Conservation (phyloP, 1,284 basidiomycete genomes). For the Sanghuangporus baumii region DNA sequence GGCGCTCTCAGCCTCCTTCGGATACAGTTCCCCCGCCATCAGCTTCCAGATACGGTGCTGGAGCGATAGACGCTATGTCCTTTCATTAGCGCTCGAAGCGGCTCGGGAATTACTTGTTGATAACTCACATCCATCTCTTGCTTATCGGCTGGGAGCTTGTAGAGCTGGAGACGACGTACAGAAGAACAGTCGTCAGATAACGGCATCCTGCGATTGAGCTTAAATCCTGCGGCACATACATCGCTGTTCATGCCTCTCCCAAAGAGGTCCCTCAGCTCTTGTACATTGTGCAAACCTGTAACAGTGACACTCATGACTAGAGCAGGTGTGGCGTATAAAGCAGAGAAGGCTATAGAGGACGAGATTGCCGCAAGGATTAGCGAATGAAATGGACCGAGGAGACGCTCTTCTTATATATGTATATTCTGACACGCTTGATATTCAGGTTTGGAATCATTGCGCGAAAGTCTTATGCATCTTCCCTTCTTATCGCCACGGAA, state of each 20-base stretch:
- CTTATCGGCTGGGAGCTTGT: slow-evolving; percentile 16
- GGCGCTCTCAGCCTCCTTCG: slow-evolving; percentile 8
- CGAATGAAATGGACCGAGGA: too few relatives aligned
- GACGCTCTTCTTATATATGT: not conserved
- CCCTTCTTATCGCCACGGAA: not conserved
- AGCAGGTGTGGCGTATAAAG: not conserved
- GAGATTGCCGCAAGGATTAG: not conserved
- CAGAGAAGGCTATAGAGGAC: not conserved
- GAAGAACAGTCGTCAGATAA: not conserved
- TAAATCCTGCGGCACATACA: not conserved
- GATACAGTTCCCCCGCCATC: slow-evolving; percentile 15
- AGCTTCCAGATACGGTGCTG: slow-evolving; percentile 17
- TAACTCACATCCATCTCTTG: slow-evolving; percentile 16
- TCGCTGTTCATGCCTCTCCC: slow-evolving; percentile 12
- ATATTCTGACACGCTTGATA: not conserved
- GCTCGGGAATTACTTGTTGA: not conserved
- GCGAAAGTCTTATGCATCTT: not conserved
- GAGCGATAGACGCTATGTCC: slow-evolving; percentile 12
- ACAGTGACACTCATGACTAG: slow-evolving; percentile 4
- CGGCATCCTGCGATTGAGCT: not conserved
- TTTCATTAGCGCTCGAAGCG: not conserved
- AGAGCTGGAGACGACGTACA: slow-evolving; percentile 1
- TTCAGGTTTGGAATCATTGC: not conserved
- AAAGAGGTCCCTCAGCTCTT: slow-evolving; percentile 8
- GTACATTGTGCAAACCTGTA: not conserved